A percentile compares a stretch with the other conserved stretches of the same genome.
Evolutionary conservation across 2,329 filamentous ascomycete species (phyloP).

Genomic region (Xylaria sp.): DNA sequence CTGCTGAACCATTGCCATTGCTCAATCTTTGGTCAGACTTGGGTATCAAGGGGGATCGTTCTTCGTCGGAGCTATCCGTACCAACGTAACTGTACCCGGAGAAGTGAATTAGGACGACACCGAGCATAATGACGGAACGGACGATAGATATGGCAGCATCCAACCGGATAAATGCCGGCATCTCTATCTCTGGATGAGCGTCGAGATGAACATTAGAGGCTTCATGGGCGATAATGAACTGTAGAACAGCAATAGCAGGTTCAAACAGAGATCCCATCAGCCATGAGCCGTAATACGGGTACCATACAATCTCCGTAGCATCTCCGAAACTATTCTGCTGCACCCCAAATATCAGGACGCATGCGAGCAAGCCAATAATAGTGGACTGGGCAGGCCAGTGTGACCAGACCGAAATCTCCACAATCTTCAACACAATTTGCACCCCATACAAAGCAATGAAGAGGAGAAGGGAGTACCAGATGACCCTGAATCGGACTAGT

Average conservation of each 20-base stretch:
- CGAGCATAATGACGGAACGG: constrained; percentile 51
- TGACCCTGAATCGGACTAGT: constrained; percentile 56
- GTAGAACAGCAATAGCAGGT: constrained; percentile 56
- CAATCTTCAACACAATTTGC: constrained; percentile 58
- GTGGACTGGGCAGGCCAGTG: constrained; percentile 59
- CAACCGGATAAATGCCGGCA: constrained; percentile 42
- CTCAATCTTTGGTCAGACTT: constrained; percentile 52
- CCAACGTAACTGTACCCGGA: constrained; percentile 40
- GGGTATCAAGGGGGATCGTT: constrained; percentile 68
- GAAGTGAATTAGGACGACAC: constrained; percentile 46
- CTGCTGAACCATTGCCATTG: constrained; percentile 47
- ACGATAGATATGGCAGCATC: constrained; percentile 49
- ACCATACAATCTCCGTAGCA: constrained; percentile 64
- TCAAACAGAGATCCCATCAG: constrained; percentile 69
- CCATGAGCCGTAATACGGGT: constrained; percentile 73
- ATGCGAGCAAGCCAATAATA: constrained; percentile 69
- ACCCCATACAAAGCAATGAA: constrained; percentile 60
- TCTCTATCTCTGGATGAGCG: constrained; percentile 28
- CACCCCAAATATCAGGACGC: constrained; percentile 71
- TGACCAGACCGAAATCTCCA: constrained; percentile 51
- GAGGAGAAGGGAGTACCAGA: constrained; percentile 57
- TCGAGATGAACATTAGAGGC: constrained; percentile 25
- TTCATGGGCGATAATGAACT: constrained; percentile 46
- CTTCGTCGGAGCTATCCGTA: constrained; percentile 57
- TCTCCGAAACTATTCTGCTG: constrained; percentile 67